Percentiles rank a stretch among this genome's conserved stretches.
Evolutionary conservation across 2,329 filamentous ascomycete genomes (phyloP).

Genomic region (Pseudocercospora fuligena): DNA sequence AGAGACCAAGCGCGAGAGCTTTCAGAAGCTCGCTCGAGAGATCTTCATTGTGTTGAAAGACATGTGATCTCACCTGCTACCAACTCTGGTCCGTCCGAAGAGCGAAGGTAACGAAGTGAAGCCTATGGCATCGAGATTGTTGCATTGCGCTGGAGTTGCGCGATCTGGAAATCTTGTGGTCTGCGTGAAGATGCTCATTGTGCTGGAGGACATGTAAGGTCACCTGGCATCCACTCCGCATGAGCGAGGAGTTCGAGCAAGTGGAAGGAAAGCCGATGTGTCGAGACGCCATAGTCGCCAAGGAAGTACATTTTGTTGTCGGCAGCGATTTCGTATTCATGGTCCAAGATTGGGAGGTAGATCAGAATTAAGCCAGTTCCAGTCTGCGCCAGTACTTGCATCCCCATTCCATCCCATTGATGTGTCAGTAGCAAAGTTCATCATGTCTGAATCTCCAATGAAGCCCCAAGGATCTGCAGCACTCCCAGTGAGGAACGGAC

Average conservation of each 20-base stretch:
- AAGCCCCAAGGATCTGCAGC: neutral
- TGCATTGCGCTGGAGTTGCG: no score
- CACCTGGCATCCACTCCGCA: no score
- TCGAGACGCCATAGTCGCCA: no score
- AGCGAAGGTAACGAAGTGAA: neutral
- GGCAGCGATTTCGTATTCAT: neutral
- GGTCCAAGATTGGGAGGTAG: conserved; percentile 13
- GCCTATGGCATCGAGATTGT: neutral
- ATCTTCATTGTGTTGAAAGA: conserved; percentile 22
- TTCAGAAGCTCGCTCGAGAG: conserved; percentile 22
- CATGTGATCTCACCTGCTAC: neutral
- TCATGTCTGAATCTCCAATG: neutral
- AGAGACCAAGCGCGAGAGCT: neutral
- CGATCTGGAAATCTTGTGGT: neutral
- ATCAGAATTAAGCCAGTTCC: conserved; percentile 22
- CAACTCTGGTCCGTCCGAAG: no score
- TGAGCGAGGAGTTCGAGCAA: no score
- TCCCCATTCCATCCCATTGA: neutral
- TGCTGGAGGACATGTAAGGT: no score
- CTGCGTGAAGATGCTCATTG: neutral
- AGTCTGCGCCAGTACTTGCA: neutral
- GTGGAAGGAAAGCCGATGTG: no score
- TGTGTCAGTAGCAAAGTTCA: neutral
- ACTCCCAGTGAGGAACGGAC: conserved; percentile 1
- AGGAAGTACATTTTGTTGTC: no score